Base-by-base conservation (phyloP, 768 basidiomycete genomes). In the Boletus eberwhitei region DNA sequence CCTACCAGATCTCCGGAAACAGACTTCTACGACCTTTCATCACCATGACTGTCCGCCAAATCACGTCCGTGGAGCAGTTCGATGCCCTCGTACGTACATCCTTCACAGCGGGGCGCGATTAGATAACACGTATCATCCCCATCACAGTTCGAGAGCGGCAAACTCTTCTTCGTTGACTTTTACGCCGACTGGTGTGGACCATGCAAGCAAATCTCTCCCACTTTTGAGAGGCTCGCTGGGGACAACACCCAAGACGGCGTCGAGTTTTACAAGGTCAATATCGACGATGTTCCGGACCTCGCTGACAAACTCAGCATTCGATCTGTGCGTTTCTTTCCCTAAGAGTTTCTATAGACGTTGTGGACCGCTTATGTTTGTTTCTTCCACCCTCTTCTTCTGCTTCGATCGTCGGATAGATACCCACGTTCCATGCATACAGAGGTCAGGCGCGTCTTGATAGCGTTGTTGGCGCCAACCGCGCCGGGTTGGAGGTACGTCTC, bases 211-310 rank as follows among this genome's bases (percentile, higher is more conserved):
- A 65, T 65, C 5, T 63, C 64, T 0, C 69, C 67, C 13, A 0
- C 2, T 0, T 69, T 67, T 16, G 29, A 59, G 3, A 1, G 7
- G 1, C 29, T 54, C 5, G 52, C 55, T 0, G 0, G 17, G 2
- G 13, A 57, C 13, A 42, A 48, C 0, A 54, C 63, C 4, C 57
- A 53, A 39, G 50, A 62, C 1, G 65, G 58, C 8, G 63, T 85
- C 55, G 74, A 74, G 17, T 90, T 87, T 73, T 86, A 83, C 77
- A 90, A 88, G 68, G 79, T 90, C 55, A 83, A 92, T 59, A 79
- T 88, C 22, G 88, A 92, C 61, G 71, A 71, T 6, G 75, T 78
- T 44, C 36, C 58, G 0, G 74, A 77, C 0, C 77, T 87, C 48
- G 58, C 80, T 0, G 64, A 77, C 50, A 81, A 80, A 64, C 79